Evolutionary conservation across 805 yeast species (phyloP), one percentile per base, ranked within the genome.

Genomic region (Candida chilensis): DNA sequence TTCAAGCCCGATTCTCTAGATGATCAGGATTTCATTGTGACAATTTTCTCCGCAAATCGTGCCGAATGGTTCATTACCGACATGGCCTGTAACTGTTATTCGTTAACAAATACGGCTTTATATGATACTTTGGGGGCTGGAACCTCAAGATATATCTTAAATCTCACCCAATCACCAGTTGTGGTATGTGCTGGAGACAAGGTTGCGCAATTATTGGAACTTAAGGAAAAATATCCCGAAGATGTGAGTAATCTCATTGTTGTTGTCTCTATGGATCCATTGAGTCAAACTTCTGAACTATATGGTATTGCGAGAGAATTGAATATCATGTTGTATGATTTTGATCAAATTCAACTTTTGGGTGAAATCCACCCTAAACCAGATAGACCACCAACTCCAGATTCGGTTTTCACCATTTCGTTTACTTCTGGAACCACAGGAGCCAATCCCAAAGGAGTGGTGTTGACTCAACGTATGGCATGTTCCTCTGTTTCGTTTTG

Each of bases 341-440:
- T 64, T 18, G 33, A 45, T 6, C 51, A 34, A 38, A 53, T 40
- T 42, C 62, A 44, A 41, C 46, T 19, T 36, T 60, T 36, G 41
- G 71, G 48, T 35, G 30, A 43, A 50, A 30, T 37, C 5, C 37
- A 29, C 54, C 65, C 25, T 43, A 49, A 35, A 44, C 49, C 24
- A 2, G 47, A 43, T 22, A 34, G 47, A 17, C 71, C 71, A 9
- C 81, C 85, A 16, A 54, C 50, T 1, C 69, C 76, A 1, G 65
- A 70, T 11, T 39, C 64, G 8, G 37, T 52, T 16, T 60, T 51
- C 39, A 61, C 69, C 16, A 59, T 64, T 18, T 57, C 64, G 14
- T 64, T 62, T 40, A 64, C 84, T 11, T 74, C 82, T 1, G 85
- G 85, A 30, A 77, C 85, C 16, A 75, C 83, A n/a, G 88, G 92